phyloP scores from a whole-genome alignment of 139 green algal species.

The Asterochloris sp. region DNA sequence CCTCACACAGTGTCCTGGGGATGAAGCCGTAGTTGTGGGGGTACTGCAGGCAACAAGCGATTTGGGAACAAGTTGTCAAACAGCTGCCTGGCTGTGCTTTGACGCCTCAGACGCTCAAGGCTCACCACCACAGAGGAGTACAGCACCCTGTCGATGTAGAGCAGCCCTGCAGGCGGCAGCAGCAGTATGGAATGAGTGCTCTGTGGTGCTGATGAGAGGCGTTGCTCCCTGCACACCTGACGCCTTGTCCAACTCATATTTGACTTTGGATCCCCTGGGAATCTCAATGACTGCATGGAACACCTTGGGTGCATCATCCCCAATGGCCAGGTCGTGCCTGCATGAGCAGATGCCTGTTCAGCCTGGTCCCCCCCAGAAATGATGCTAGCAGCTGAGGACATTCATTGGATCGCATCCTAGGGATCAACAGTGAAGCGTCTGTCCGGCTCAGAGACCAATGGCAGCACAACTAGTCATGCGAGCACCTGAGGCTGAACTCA shows the following conservation, averaged over 20 bases:
- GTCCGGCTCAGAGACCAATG: neutral
- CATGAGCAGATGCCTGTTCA: constrained; percentile 43
- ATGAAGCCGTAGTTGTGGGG: constrained; percentile 94
- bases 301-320: constrained; percentile 63
- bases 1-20: constrained; percentile 93
- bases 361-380: neutral
- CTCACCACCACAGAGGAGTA: constrained; percentile 82
- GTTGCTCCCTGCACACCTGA: constrained; percentile 31
- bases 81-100: no score
- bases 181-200: neutral
- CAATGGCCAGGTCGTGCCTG: constrained; percentile 84
- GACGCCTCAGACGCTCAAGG: no score
- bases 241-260: constrained; percentile 94
- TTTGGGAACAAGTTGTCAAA: no score
- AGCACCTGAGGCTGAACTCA: no score
- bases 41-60: constrained; percentile 52
- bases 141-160: constrained; percentile 88
- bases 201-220: neutral
- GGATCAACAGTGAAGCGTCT: neutral
- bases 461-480: no score
- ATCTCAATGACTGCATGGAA: constrained; percentile 92
- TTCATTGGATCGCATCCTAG: neutral
- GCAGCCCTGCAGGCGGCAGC: constrained; percentile 27
- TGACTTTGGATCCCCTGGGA: constrained; percentile 84
- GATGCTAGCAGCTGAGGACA: neutral